Percentiles rank a stretch among this genome's conserved stretches.
Evolutionary conservation across 441 rosid species (phyloP).

Genomic region (Pelargonium cotyledonis): DNA sequence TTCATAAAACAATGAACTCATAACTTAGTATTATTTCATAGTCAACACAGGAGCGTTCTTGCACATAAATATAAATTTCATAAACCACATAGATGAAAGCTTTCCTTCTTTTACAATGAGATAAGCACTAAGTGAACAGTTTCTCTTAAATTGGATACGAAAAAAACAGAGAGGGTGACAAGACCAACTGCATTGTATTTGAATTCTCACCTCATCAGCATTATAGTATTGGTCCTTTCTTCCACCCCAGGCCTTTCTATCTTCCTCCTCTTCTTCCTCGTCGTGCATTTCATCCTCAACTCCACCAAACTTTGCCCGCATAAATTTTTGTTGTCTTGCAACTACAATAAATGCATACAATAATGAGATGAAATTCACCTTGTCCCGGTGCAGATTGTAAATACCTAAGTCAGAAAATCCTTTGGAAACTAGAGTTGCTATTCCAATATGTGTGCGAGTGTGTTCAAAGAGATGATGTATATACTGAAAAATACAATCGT

Average conservation of each 20-base stretch:
- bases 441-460: background rate
- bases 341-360: slow-evolving; percentile 36
- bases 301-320: slow-evolving; percentile 55
- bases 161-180: background rate
- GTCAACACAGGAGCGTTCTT: slow-evolving; percentile 1
- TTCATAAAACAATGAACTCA: slow-evolving; percentile 16
- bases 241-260: slow-evolving; percentile 43
- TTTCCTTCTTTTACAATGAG: slow-evolving; percentile 1
- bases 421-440: background rate
- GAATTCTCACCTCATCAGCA: slow-evolving; percentile 57
- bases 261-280: slow-evolving; percentile 47
- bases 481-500: background rate
- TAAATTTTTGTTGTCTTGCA: slow-evolving; percentile 54
- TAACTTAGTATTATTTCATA: background rate
- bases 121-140: background rate
- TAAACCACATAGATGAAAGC: background rate
- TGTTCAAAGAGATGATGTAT: background rate
- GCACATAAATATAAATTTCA: background rate
- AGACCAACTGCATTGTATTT: slow-evolving; percentile 6
- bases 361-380: slow-evolving; percentile 2
- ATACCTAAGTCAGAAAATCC: background rate
- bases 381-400: background rate
- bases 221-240: slow-evolving; percentile 32
- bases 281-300: slow-evolving; percentile 64
- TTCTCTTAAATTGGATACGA: background rate